A percentile compares a stretch with the other conserved stretches of the same genome.
phyloP scores from a whole-genome alignment of 2,329 filamentous ascomycete species.

The Fusarium albidum region DNA sequence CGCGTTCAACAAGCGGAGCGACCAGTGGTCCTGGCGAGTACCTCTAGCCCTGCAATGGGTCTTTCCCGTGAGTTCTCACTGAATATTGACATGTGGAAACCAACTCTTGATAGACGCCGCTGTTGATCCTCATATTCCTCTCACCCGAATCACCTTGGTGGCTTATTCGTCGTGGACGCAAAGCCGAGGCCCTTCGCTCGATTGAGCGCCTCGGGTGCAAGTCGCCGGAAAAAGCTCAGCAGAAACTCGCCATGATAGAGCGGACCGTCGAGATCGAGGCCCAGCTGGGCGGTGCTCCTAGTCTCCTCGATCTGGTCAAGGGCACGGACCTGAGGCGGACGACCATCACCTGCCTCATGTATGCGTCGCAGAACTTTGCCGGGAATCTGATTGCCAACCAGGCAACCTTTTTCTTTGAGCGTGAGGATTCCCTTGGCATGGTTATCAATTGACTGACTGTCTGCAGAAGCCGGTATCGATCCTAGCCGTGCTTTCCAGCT shows the following conservation, averaged over 20 bases:
- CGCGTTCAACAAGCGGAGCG: constrained; percentile 51
- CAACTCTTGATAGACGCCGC: constrained; percentile 41
- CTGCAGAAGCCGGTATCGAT: constrained; percentile 64
- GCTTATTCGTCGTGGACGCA: constrained; percentile 56
- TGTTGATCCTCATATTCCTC: constrained; percentile 57
- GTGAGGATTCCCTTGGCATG: constrained; percentile 20
- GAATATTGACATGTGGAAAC: neutral
- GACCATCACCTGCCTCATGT: constrained; percentile 62
- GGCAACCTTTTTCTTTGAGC: constrained; percentile 65
- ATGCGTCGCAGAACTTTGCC: constrained; percentile 65
- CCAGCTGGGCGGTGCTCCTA: constrained; percentile 50
- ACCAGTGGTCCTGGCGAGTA: constrained; percentile 45
- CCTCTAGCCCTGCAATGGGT: constrained; percentile 65
- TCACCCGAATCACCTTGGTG: constrained; percentile 61
- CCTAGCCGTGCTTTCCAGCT: constrained; percentile 64
- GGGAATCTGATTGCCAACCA: constrained; percentile 69
- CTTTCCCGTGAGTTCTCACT: constrained; percentile 50
- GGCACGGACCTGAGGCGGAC: constrained; percentile 62
- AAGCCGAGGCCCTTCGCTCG: constrained; percentile 51
- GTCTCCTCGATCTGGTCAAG: constrained; percentile 58
- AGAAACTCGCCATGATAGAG: constrained; percentile 64
- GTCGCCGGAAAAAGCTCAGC: constrained; percentile 20
- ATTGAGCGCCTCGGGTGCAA: constrained; percentile 54
- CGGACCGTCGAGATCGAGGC: constrained; percentile 61
- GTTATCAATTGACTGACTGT: constrained; percentile 3